Base-by-base conservation (phyloP, 371 early-diverging fungal genomes). In the Circinella umbellata region DNA sequence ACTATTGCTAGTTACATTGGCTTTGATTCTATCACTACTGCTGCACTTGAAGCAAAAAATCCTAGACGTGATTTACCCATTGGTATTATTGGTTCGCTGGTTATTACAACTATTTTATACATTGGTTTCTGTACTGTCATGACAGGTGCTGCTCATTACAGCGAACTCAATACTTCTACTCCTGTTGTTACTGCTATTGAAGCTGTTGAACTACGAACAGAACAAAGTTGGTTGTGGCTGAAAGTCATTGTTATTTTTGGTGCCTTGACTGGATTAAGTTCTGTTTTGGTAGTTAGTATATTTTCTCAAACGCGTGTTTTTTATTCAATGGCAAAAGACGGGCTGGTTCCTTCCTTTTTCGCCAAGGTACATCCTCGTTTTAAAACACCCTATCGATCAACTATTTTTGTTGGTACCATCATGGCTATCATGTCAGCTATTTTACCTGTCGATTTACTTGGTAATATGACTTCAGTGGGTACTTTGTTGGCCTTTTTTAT, bases 261-360 rank as follows among this genome's bases (percentile, higher is more conserved):
- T 35, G 96, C 95, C 6, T 64, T 97, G 35, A 79, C 83, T 27
- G 96, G 95, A 18, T 84, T 96, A 14, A 86, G 88, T 0, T 93
- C 95, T 9, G 95, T 95, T 0, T 88, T 96, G 54, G 80, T 96
- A 1, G 84, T 91, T 34, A 71, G 81, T 38, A 70, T 95, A 69
- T 82, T 95, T 71, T 93, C 87, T 27, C 96, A 96, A 79, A 91
- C 97, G 3, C 94, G 96, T 66, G 94, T 97, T 48, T 92, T 96
- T 67, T 91, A 89, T 64, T 79, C 93, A 37, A 95, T 97, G 96
- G 93, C 96, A 20, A 75, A 84, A 51, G 96, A 95, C 77, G 96
- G 96, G 7, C 79, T 95, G 27, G 79, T 95, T 14, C 96, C 96
- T 5, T 64, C 80, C 7, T 65, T 85, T 27, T 92, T 95, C 69